phyloP scores from a whole-genome alignment of 2,329 filamentous ascomycete species.

The Apiospora rasikravindrae region DNA sequence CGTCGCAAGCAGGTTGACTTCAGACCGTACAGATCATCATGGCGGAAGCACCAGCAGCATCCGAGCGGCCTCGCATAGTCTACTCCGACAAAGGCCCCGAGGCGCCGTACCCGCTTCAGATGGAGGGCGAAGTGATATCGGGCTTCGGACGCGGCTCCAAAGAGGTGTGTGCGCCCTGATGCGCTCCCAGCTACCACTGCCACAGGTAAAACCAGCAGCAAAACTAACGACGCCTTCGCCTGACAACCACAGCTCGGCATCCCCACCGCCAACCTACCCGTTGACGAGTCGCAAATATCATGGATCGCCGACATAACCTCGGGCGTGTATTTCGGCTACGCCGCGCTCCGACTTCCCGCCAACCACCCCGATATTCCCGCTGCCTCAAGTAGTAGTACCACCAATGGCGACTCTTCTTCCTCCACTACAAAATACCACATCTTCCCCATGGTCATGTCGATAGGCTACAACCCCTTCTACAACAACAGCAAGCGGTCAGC shows the following conservation, averaged over 20 bases:
- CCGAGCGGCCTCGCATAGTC: constrained; percentile 68
- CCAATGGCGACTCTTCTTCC: neutral
- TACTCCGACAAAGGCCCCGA: constrained; percentile 77
- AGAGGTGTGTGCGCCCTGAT: constrained; percentile 62
- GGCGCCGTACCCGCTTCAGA: constrained; percentile 79
- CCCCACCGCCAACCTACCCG: constrained; percentile 90
- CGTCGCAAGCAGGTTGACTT: neutral
- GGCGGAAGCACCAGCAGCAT: neutral
- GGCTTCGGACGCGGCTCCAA: constrained; percentile 94
- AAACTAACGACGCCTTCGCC: constrained; percentile 18
- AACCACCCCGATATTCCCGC: constrained; percentile 48
- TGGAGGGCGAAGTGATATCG: constrained; percentile 87
- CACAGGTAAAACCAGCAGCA: neutral
- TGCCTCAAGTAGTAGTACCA: neutral
- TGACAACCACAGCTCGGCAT: constrained; percentile 76
- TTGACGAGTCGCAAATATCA: constrained; percentile 64
- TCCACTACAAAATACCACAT: constrained; percentile 48
- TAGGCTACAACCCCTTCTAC: constrained; percentile 98
- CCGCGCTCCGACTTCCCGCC: constrained; percentile 67
- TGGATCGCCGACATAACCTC: constrained; percentile 70
- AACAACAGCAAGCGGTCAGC: constrained; percentile 86
- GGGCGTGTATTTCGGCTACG: constrained; percentile 95
- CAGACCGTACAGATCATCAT: neutral
- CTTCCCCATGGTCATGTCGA: constrained; percentile 89
- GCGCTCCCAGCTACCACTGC: constrained; percentile 13